Conservation (phyloP, 768 basidiomycete species). For the Rubroboletus satanas region DNA sequence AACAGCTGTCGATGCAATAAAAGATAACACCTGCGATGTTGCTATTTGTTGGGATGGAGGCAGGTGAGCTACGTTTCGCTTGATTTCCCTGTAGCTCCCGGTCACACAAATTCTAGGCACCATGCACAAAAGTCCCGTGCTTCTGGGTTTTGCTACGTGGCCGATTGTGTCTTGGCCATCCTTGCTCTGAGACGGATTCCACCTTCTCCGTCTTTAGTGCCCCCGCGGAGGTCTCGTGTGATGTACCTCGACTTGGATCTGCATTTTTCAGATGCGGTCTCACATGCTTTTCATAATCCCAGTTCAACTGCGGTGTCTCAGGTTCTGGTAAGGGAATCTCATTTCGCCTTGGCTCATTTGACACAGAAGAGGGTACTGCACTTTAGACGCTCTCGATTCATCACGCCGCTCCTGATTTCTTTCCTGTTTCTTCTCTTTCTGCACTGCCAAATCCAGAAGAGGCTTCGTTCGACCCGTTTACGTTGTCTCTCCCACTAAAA, state of each 20-base stretch:
- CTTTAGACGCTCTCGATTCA: constrained; percentile 78
- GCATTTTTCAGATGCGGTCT: constrained; percentile 88
- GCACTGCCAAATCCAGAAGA: constrained; percentile 40
- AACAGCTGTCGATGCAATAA: constrained; percentile 63
- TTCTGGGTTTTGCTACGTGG: constrained; percentile 92
- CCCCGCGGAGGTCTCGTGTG: constrained; percentile 49
- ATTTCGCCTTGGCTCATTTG: neutral
- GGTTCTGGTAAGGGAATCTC: constrained; percentile 39
- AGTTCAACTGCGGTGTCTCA: constrained; percentile 37
- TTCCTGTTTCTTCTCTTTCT: constrained; percentile 58
- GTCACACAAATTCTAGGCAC: constrained; percentile 46
- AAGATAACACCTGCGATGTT: constrained; percentile 47
- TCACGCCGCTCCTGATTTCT: constrained; percentile 80
- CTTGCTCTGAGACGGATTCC: constrained; percentile 55
- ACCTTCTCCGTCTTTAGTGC: constrained; percentile 11
- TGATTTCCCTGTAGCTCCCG: neutral
- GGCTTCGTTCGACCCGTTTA: constrained; percentile 49
- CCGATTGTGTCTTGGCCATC: constrained; percentile 82
- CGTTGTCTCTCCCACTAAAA: constrained; percentile 75
- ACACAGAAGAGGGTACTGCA: neutral
- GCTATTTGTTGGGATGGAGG: constrained; percentile 93
- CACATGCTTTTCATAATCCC: constrained; percentile 61
- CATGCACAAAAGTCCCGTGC: constrained; percentile 78
- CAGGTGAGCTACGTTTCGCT: constrained; percentile 39
- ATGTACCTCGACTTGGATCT: constrained; percentile 93